Evolutionary conservation across 2,329 filamentous ascomycete species (phyloP).

Genomic region (Pseudonectria foliicola): DNA sequence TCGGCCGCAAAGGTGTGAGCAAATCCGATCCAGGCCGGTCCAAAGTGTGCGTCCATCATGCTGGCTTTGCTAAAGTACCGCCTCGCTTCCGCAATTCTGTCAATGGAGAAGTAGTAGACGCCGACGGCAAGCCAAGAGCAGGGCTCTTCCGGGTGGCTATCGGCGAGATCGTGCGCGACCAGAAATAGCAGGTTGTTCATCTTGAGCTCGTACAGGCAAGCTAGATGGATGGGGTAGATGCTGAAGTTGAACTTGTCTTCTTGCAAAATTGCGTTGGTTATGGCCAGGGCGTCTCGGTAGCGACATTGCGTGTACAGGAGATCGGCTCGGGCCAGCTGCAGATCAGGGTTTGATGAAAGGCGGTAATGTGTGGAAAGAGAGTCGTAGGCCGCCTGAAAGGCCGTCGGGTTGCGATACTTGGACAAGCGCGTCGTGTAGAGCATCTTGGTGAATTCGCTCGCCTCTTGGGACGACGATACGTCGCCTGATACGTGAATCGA

Average conservation of each 20-base stretch:
- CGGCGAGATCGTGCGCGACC: slow-evolving; percentile 84
- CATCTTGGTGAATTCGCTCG: slow-evolving; percentile 89
- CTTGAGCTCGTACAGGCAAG: slow-evolving; percentile 80
- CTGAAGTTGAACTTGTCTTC: slow-evolving; percentile 84
- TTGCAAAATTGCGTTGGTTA: slow-evolving; percentile 77
- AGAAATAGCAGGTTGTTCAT: slow-evolving; percentile 86
- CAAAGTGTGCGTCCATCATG: slow-evolving; percentile 96
- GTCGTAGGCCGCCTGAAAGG: slow-evolving; percentile 80
- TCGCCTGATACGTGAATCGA: slow-evolving; percentile 62
- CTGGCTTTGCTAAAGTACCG: slow-evolving; percentile 96
- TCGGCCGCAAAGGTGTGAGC: slow-evolving; percentile 97
- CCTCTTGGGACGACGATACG: slow-evolving; percentile 67
- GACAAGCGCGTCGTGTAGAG: slow-evolving; percentile 93
- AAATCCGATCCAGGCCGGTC: slow-evolving; percentile 97
- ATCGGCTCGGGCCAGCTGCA: slow-evolving; percentile 83
- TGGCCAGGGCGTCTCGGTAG: slow-evolving; percentile 76
- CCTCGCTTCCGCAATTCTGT: slow-evolving; percentile 85
- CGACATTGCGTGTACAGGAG: slow-evolving; percentile 91
- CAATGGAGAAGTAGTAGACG: slow-evolving; percentile 86
- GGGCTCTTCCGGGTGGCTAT: slow-evolving; percentile 84
- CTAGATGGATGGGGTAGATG: slow-evolving; percentile 84
- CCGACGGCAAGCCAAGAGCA: slow-evolving; percentile 92
- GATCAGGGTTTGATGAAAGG: slow-evolving; percentile 76
- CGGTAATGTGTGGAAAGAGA: slow-evolving; percentile 91
- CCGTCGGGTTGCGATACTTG: slow-evolving; percentile 83